These are phyloP conservation scores for Diplogelasinospora grovesii DNA, from an alignment of 495 filamentous ascomycete species.

Conservation along the genomic window DNA sequence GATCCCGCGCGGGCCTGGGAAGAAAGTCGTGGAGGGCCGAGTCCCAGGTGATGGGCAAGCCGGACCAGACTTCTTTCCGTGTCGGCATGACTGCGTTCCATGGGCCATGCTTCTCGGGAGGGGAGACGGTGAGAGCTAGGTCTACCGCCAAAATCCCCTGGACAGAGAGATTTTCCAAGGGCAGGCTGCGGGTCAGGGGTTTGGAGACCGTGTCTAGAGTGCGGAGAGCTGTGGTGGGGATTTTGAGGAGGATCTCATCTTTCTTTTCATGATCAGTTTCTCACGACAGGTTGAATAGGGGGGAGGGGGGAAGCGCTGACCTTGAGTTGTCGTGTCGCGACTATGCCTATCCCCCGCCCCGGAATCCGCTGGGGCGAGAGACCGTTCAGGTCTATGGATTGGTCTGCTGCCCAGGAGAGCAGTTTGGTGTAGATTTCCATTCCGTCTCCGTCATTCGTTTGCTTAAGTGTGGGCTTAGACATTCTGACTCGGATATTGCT, in stretches of 20 bases:
- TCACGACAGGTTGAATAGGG: no score
- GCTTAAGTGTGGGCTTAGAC: no score
- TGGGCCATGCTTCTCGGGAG: constrained; percentile 23
- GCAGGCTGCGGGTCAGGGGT: constrained; percentile 34
- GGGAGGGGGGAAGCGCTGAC: constrained; percentile 30
- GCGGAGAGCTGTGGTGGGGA: constrained; percentile 58
- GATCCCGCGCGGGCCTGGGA: constrained; percentile 34
- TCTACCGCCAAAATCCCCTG: constrained; percentile 68
- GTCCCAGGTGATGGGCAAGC: constrained; percentile 67
- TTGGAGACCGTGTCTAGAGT: constrained; percentile 54
- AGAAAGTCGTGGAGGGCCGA: constrained; percentile 39
- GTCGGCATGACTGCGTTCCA: constrained; percentile 71
- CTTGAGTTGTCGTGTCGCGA: constrained; percentile 57
- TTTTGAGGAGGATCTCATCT: constrained; percentile 40
- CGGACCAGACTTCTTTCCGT: constrained; percentile 48
- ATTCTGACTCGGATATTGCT: no score
- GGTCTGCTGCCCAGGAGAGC: constrained; percentile 52
- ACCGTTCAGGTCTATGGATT: constrained; percentile 53
- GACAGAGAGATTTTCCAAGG: constrained; percentile 49
- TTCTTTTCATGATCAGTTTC: no score
- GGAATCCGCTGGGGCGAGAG: constrained; percentile 53
- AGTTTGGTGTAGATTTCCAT: constrained; percentile 45
- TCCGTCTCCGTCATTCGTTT: no score
- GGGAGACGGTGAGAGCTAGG: constrained; percentile 46
- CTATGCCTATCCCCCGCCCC: constrained; percentile 66